phyloP scores from a whole-genome alignment of 2,329 filamentous ascomycete species.

The Dryadomyces quercivorus region DNA sequence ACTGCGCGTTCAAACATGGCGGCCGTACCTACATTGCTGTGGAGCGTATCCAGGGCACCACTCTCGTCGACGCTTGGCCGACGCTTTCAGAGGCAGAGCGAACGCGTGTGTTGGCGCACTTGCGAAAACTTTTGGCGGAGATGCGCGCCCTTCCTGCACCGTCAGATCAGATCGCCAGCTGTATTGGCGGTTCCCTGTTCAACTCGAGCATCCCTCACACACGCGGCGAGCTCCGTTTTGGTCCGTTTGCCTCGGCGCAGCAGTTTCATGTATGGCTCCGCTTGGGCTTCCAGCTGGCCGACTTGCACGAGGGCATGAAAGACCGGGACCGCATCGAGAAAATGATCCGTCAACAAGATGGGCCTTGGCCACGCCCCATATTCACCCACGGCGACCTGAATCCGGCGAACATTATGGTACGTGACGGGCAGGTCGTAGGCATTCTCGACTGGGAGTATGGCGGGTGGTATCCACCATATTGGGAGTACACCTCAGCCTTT shows the following conservation, averaged over 20 bases:
- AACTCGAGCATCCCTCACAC: not conserved
- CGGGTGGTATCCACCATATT: slow-evolving; percentile 32
- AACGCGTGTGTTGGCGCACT: not conserved
- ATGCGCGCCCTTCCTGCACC: not conserved
- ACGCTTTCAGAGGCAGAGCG: not conserved
- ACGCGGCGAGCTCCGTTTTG: not conserved
- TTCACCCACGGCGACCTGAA: slow-evolving; percentile 45
- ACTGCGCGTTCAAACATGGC: not conserved
- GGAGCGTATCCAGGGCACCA: not conserved
- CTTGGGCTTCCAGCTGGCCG: not conserved
- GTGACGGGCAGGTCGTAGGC: slow-evolving; percentile 25
- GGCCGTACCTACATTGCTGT: slow-evolving; percentile 5
- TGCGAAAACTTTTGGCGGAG: not conserved
- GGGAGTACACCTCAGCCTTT: slow-evolving; percentile 17
- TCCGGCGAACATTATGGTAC: slow-evolving; percentile 29
- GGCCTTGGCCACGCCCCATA: slow-evolving; percentile 18
- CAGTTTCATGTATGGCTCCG: slow-evolving; percentile 4
- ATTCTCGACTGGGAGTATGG: slow-evolving; percentile 35
- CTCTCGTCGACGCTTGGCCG: not conserved
- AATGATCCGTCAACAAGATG: slow-evolving; percentile 1
- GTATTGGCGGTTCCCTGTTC: not conserved
- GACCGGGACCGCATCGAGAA: not conserved
- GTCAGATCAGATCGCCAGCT: not conserved
- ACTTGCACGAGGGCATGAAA: not conserved
- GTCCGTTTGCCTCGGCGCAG: not conserved